A percentile compares a stretch with the other conserved stretches of the same genome.
These are phyloP conservation scores for Phytophthora parvispora DNA, from an alignment of 352 stramenopile species.

Conservation along the genomic window DNA sequence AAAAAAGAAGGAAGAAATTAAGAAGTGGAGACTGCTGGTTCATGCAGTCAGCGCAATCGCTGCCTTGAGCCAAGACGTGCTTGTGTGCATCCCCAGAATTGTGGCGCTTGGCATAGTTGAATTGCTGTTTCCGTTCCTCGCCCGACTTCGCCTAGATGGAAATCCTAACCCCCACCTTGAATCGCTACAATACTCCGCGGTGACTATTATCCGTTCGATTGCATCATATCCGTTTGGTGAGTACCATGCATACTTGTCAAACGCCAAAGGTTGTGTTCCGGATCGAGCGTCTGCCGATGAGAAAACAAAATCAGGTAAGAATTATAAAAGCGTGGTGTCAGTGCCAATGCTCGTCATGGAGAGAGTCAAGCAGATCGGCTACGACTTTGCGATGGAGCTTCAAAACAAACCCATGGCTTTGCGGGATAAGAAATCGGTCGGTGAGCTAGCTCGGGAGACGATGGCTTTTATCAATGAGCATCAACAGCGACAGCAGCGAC, in stretches of 20 bases:
- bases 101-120: slow-evolving; percentile 52
- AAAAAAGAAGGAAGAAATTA: slow-evolving; percentile 31
- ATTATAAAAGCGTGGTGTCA: neutral
- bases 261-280: slow-evolving; percentile 21
- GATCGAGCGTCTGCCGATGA: neutral
- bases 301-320: slow-evolving; percentile 16
- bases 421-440: slow-evolving; percentile 59
- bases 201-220: slow-evolving; percentile 60
- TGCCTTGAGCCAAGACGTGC: slow-evolving; percentile 67
- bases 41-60: slow-evolving; percentile 63
- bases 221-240: slow-evolving; percentile 75
- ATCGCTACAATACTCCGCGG: slow-evolving; percentile 55
- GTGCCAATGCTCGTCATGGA: slow-evolving; percentile 46
- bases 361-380: slow-evolving; percentile 64
- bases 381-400: slow-evolving; percentile 69
- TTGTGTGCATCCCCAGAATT: slow-evolving; percentile 67
- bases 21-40: slow-evolving; percentile 54
- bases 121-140: slow-evolving; percentile 47
- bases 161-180: slow-evolving; percentile 31
- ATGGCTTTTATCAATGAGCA: slow-evolving; percentile 62
- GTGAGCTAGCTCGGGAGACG: slow-evolving; percentile 71
- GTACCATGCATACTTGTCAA: slow-evolving; percentile 51
- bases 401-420: slow-evolving; percentile 40
- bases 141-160: slow-evolving; percentile 7
- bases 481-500: slow-evolving; percentile 28